phyloP scores from a whole-genome alignment of 2,329 filamentous ascomycete species.

The Apiospora arundinis region DNA sequence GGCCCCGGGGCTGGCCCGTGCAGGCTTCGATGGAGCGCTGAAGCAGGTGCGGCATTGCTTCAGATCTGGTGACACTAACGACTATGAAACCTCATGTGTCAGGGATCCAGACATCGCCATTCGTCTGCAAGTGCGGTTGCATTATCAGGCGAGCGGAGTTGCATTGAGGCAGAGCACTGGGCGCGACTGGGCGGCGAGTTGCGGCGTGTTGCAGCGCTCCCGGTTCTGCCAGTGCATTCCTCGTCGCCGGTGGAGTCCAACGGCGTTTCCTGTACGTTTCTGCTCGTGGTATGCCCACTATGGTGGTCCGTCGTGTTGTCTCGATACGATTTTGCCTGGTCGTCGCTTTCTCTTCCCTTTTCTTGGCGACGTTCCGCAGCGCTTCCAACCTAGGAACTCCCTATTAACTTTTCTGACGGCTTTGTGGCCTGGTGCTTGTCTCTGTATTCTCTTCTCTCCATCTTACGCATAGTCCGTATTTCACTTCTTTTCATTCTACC shows the following conservation, averaged over 20 bases:
- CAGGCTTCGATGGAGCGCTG: conserved; percentile 21
- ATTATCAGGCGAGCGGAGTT: conserved; percentile 17
- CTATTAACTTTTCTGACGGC: neutral
- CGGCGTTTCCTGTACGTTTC: conserved; percentile 35
- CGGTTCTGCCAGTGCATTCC: neutral
- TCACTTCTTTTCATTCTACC: conserved; percentile 12
- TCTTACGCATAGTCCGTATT: conserved; percentile 1
- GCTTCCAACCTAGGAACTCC: neutral
- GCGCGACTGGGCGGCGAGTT: no score
- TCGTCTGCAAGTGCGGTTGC: conserved; percentile 20
- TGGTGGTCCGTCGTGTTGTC: conserved; percentile 13
- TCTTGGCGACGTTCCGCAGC: conserved; percentile 27
- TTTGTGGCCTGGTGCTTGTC: conserved; percentile 35
- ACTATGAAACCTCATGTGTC: conserved; percentile 39
- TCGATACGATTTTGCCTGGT: conserved; percentile 19
- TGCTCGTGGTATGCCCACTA: conserved; percentile 22
- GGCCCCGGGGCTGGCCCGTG: neutral
- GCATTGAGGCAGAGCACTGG: conserved; percentile 23
- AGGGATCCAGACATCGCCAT: conserved; percentile 27
- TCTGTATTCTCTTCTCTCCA: conserved; percentile 30
- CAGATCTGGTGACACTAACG: conserved; percentile 29
- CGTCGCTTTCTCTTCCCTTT: conserved; percentile 26
- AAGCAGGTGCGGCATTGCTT: conserved; percentile 26
- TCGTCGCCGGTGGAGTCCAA: conserved; percentile 28
- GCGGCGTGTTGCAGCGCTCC: no score